These are phyloP conservation scores for Vigna angularis DNA, from an alignment of 306 rosid genomes.

Conservation along the genomic window DNA sequence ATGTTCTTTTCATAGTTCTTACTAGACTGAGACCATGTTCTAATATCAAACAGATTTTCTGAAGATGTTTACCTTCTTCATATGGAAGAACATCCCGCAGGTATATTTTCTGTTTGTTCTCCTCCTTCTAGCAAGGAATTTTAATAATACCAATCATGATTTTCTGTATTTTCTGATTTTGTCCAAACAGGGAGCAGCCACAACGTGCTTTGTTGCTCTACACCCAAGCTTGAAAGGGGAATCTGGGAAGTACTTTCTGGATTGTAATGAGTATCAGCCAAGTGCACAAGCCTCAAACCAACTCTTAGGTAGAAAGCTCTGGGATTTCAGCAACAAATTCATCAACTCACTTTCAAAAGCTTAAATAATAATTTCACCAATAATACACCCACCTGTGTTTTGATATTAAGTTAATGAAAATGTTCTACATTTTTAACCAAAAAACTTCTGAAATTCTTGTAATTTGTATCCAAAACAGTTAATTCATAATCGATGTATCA, in stretches of 20 bases:
- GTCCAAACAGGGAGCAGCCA: constrained; percentile 78
- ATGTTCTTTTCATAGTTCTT: background rate
- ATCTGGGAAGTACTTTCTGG: constrained; percentile 72
- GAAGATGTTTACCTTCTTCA: constrained; percentile 63
- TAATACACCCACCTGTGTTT: too few relatives aligned
- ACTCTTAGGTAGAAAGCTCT: constrained; percentile 60
- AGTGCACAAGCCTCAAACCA: constrained; percentile 60
- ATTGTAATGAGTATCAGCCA: constrained; percentile 76
- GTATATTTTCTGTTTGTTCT: constrained; percentile 40
- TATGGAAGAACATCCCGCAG: constrained; percentile 94
- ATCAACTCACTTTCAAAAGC: constrained; percentile 53
- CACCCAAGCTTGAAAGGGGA: constrained; percentile 79
- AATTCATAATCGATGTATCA: background rate
- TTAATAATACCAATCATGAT: background rate
- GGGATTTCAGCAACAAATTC: constrained; percentile 89
- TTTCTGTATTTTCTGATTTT: background rate
- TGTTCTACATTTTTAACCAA: too few relatives aligned
- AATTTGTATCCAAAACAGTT: background rate
- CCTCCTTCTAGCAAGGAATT: background rate
- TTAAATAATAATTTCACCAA: constrained; percentile 5
- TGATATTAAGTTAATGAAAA: too few relatives aligned
- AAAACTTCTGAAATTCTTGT: too few relatives aligned
- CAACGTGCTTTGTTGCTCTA: constrained; percentile 83
- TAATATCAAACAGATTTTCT: constrained; percentile 53
- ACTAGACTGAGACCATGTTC: background rate